Conservation (phyloP, 129 eudicot species). For the Flaveria brownii region DNA sequence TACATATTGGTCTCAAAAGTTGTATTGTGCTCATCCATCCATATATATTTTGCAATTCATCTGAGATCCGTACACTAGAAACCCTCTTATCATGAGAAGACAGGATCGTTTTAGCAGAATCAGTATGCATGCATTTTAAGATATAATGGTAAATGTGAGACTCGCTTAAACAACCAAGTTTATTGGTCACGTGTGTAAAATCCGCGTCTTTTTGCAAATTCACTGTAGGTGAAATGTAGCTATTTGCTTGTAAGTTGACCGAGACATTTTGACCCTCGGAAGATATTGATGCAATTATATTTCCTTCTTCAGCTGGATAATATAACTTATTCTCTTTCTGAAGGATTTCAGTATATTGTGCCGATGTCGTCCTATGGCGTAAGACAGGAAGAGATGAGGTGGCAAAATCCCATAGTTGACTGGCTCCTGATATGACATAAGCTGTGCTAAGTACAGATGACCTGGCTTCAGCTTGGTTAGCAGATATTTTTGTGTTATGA, state of each 20-base stretch:
- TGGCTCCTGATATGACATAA: conserved; percentile 64
- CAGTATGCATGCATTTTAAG: conserved; percentile 30
- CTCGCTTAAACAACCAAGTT: conserved; percentile 33
- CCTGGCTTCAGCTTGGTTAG: conserved; percentile 36
- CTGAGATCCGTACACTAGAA: conserved; percentile 27
- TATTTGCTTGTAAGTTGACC: conserved; percentile 27
- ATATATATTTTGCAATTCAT: conserved; percentile 38
- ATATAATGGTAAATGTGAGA: conserved; percentile 24
- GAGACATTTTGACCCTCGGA: conserved; percentile 41
- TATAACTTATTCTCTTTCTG: conserved; percentile 31
- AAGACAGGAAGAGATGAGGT: conserved; percentile 51
- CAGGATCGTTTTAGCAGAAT: conserved; percentile 15
- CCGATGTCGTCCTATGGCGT: conserved; percentile 41
- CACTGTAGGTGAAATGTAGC: conserved; percentile 27
- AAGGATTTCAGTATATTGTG: conserved; percentile 32
- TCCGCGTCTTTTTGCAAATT: conserved; percentile 30
- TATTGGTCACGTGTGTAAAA: conserved; percentile 34
- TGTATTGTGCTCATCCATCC: conserved; percentile 51
- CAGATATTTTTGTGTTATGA: conserved; percentile 31
- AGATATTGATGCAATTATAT: conserved; percentile 35
- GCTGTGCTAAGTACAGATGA: conserved; percentile 56
- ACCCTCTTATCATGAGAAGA: conserved; percentile 28
- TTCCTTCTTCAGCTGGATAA: conserved; percentile 43
- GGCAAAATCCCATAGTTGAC: conserved; percentile 70
- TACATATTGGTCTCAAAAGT: conserved; percentile 16